Evolutionary conservation across 257 asterid genomes (phyloP), one percentile per base, ranked within the genome.

Genomic region (Scutellaria baicalensis): DNA sequence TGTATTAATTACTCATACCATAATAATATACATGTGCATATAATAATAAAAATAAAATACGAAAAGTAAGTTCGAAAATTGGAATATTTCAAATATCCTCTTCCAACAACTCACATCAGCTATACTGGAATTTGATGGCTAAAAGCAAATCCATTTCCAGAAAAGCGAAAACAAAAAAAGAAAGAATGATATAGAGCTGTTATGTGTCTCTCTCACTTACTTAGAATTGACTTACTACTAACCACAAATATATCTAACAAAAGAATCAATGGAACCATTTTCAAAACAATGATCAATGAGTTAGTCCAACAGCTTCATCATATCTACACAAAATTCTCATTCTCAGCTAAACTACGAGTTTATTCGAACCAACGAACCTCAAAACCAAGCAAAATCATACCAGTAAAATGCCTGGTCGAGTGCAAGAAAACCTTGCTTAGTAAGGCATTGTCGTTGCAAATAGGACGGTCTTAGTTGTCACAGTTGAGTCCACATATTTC

Each of bases 401-500:
- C 33, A 27, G 33, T 27, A 27, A 27, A 27, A 27, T 5, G 33
- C 33, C 33, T 2, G 33, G 33, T 27, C 33, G 4, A 27, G 33
- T 27, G 33, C 33, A 27, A 3, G 33, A 27, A 27, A 27, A 27
- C 33, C 33, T 5, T 27, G 33, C 33, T 27, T 5, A 27, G 33
- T 27, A 27, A 27, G 5, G 4, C 4, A 5, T 27, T 27, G 5
- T 27, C 33, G 3, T 27, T 27, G 33, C 33, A 27, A 27, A 27
- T 27, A 27, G 23, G 5, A 50, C 8, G 39, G 14, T 52, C 62
- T 80, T 65, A 76, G 75, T 86, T 83, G 20, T 86, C 91, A 38
- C 97, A 92, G 50, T 89, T 74, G 66, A 92, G 85, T 27, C 89
- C 93, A n/a, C 97, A 92, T 1, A 89, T 79, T 61, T 87, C 94